Evolutionary conservation across 148 eudicot species (phyloP).

Genomic region (Amaranthus hypochondriacus): DNA sequence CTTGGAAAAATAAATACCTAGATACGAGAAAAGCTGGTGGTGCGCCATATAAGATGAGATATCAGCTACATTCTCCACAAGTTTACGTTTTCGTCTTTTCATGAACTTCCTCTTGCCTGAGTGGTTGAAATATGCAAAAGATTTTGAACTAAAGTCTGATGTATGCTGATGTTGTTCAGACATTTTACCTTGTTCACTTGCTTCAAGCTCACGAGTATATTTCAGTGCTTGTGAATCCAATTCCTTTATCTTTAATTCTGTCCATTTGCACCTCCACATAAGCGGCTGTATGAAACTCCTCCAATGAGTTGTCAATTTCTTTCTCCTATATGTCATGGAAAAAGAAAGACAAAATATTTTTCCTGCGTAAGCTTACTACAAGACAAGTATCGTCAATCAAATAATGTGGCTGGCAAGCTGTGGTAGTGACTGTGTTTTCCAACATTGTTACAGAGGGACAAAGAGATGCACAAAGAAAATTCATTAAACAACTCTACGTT

Average conservation of each 20-base stretch:
- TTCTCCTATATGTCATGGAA: conserved; percentile 53
- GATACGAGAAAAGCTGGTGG: conserved; percentile 74
- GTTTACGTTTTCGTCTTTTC: conserved; percentile 79
- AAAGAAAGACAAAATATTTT: neutral
- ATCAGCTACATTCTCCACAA: conserved; percentile 63
- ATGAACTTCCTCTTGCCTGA: conserved; percentile 41
- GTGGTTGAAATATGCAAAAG: conserved; percentile 43
- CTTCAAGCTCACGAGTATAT: conserved; percentile 50
- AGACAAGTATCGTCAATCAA: neutral
- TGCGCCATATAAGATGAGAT: conserved; percentile 53
- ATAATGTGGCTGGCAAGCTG: neutral
- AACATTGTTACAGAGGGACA: neutral
- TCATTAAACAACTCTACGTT: neutral
- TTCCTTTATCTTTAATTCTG: conserved; percentile 77
- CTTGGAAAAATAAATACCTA: conserved; percentile 38
- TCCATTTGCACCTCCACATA: conserved; percentile 99
- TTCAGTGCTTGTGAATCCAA: conserved; percentile 64
- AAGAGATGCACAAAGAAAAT: neutral
- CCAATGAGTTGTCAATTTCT: conserved; percentile 74
- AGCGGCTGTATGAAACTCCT: conserved; percentile 82
- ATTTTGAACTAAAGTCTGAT: conserved; percentile 49
- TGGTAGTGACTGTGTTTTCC: neutral
- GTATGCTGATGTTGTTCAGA: conserved; percentile 37
- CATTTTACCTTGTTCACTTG: conserved; percentile 44
- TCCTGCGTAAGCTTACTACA: neutral